These are phyloP conservation scores for Talaromyces amestolkiae DNA, from an alignment of 2,329 filamentous ascomycete genomes.

Conservation along the genomic window DNA sequence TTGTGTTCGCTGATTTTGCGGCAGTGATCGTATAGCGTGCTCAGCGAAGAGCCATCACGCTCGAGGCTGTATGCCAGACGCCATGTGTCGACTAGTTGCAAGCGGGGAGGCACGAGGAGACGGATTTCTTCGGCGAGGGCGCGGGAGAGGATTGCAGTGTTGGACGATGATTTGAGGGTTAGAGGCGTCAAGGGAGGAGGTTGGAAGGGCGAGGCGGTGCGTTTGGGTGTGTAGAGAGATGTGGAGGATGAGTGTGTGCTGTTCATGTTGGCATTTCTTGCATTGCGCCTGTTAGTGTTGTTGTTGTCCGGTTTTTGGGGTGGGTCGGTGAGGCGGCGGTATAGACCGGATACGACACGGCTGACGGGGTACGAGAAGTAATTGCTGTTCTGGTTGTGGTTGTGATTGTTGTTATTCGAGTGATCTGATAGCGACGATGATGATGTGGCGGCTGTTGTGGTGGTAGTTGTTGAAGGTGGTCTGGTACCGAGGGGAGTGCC, in stretches of 20 bases:
- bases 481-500: constrained; percentile 18
- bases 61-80: constrained; percentile 82
- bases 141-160: constrained; percentile 58
- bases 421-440: constrained; percentile 20
- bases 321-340: constrained; percentile 61
- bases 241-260: constrained; percentile 45
- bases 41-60: constrained; percentile 82
- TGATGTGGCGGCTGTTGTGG: constrained; percentile 16
- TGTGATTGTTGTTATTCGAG: constrained; percentile 32
- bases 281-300: constrained; percentile 20
- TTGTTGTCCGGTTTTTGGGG: constrained; percentile 21
- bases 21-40: constrained; percentile 80
- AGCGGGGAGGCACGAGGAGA: constrained; percentile 77
- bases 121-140: constrained; percentile 89
- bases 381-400: constrained; percentile 29
- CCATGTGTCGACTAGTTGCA: constrained; percentile 88
- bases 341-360: constrained; percentile 60
- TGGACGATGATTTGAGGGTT: constrained; percentile 60
- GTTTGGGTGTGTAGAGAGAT: constrained; percentile 47
- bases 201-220: constrained; percentile 74
- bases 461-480: constrained; percentile 11
- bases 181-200: constrained; percentile 86
- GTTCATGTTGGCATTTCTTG: constrained; percentile 17
- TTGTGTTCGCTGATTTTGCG: constrained; percentile 63
- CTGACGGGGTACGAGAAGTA: constrained; percentile 53